Base-by-base conservation (phyloP, 2,329 filamentous ascomycete genomes). In the Aureobasidium sp. region DNA sequence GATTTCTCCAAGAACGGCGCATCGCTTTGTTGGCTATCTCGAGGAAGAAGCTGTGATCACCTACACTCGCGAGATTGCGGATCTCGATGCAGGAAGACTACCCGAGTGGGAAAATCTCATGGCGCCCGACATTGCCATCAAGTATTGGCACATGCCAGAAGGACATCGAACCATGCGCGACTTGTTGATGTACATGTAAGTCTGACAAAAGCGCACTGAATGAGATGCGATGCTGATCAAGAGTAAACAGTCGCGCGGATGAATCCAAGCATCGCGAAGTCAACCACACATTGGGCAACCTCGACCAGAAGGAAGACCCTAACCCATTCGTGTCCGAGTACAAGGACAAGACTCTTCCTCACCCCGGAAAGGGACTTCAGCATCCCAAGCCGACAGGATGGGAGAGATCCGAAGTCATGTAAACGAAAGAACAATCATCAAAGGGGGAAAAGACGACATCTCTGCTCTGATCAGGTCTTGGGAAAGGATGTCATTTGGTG, bases 21-120 rank as follows among this genome's bases (percentile, higher is more conserved):
- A 98, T 70, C 85, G 93, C 39, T 97, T 98, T 69, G 90, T 97
- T 50, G 93, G 90, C 1, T 97, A 97, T 63, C 81, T 98, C 11
- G 93, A 98, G 70, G 93, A 98, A 68, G 93, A 98, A 70, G 93
- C 93, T 7, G 91, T 97, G 1, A 80, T 95, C 65, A 98, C 93
- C 0, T 98, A 98, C 73, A 93, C 89, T 0, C 83, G 90, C 45
- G 88, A 89, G 56, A 86, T 97, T 62, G 76, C 83, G 60, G 93
- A 97, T 64, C 79, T 98, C 21, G 90, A 97, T 55, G 77, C 79
- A 2, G 91, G 91, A n/a, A 79, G 81, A 55, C 74, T 96, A 12
- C 90, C 90, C 0, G 82, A 82, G 61, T 98, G 93, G 90, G 75
- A 80, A 22, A 79, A 83, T 6, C 84, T 95, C 63, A 62, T 78